Evolutionary conservation across 2,329 filamentous ascomycete genomes (phyloP).

Genomic region (Diplodia intermedia): DNA sequence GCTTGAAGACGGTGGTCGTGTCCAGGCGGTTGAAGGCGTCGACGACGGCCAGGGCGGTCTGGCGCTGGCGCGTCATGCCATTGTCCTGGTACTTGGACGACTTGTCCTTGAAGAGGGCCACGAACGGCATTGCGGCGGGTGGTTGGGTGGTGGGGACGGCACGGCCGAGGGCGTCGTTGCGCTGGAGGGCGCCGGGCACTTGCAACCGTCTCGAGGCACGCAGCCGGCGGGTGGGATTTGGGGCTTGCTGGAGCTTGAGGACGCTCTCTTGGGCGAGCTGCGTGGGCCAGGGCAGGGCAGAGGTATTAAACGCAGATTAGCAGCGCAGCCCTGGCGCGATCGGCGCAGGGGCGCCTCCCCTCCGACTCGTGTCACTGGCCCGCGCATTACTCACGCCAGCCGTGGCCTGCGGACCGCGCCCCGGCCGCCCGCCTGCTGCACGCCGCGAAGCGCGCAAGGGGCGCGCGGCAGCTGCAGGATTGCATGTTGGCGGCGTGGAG

Average conservation of each 20-base stretch:
- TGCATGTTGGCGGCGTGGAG: neutral
- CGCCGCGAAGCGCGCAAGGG: neutral
- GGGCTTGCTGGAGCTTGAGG: neutral
- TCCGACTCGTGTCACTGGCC: conserved; percentile 21
- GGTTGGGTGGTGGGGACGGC: neutral
- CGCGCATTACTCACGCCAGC: neutral
- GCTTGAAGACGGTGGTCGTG: conserved; percentile 19
- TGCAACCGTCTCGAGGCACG: neutral
- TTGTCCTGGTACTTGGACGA: conserved; percentile 1
- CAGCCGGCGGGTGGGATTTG: neutral
- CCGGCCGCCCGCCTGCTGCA: neutral
- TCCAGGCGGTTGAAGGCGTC: conserved; percentile 32
- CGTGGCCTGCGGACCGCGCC: neutral
- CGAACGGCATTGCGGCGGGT: neutral
- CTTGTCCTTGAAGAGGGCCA: conserved; percentile 8
- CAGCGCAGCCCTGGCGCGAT: conserved; percentile 15
- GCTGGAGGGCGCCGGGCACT: neutral
- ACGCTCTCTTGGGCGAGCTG: neutral
- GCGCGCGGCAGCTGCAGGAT: neutral
- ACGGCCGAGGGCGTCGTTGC: neutral
- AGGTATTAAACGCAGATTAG: conserved; percentile 28
- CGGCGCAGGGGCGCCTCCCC: conserved; percentile 8
- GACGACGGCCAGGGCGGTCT: conserved; percentile 36
- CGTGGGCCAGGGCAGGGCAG: conserved; percentile 23
- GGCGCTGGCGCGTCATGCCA: conserved; percentile 38